phyloP scores from a whole-genome alignment of 306 rosid genomes.

The Quercus cerris region DNA sequence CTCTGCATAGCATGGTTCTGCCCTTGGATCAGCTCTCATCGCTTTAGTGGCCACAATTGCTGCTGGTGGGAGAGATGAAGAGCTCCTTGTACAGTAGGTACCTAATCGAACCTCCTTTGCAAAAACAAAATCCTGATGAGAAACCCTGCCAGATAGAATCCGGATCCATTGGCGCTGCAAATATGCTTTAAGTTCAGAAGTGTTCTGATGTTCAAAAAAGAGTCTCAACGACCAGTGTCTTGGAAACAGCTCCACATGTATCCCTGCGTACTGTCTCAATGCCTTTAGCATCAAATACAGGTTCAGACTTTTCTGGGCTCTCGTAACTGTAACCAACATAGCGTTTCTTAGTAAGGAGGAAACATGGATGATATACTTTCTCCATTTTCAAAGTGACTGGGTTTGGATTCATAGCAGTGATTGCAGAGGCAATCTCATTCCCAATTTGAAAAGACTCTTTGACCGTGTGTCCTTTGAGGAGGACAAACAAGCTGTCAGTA shows the following conservation, averaged over 20 bases:
- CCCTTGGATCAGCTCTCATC: slow-evolving; percentile 80
- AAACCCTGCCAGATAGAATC: slow-evolving; percentile 73
- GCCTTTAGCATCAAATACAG: slow-evolving; percentile 93
- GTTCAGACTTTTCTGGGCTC: slow-evolving; percentile 63
- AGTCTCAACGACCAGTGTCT: slow-evolving; percentile 85
- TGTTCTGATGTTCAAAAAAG: slow-evolving; percentile 71
- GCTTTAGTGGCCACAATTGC: slow-evolving; percentile 97
- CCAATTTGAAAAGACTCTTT: slow-evolving; percentile 79
- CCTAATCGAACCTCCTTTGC: slow-evolving; percentile 96
- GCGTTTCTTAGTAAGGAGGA: slow-evolving; percentile 92
- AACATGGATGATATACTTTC: slow-evolving; percentile 85
- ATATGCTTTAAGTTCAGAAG: slow-evolving; percentile 67
- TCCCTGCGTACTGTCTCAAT: slow-evolving; percentile 97
- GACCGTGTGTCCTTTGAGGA: slow-evolving; percentile 77
- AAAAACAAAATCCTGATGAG: slow-evolving; percentile 83
- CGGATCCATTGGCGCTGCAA: slow-evolving; percentile 90
- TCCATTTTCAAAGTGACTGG: slow-evolving; percentile 97
- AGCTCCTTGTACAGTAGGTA: slow-evolving; percentile 58
- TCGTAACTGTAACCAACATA: slow-evolving; percentile 97
- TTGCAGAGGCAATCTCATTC: slow-evolving; percentile 77
- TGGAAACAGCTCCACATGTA: slow-evolving; percentile 87
- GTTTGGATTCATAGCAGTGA: slow-evolving; percentile 84
- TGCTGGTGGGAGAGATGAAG: slow-evolving; percentile 91
- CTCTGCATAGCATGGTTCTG: slow-evolving; percentile 92
- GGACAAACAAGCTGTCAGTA: slow-evolving; percentile 98